These are phyloP conservation scores for Colletotrichum agaves DNA, from an alignment of 2,329 filamentous ascomycete species.

Conservation along the genomic window DNA sequence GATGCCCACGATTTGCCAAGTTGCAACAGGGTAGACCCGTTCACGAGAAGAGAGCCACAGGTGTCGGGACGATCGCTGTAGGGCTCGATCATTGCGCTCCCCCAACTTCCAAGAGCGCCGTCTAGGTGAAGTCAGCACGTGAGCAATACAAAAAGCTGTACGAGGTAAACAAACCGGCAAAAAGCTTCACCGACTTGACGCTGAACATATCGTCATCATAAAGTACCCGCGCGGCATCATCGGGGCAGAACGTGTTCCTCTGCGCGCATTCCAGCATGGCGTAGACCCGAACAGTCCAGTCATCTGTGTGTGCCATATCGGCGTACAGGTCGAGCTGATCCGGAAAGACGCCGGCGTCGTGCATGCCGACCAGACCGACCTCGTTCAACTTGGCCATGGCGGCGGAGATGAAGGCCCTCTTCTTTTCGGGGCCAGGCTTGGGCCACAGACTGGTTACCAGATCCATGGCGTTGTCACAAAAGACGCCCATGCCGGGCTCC, in stretches of 20 bases:
- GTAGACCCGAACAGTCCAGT: conserved; percentile 72
- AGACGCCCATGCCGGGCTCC: conserved; percentile 72
- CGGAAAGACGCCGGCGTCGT: conserved; percentile 72
- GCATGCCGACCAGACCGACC: conserved; percentile 74
- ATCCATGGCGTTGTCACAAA: conserved; percentile 80
- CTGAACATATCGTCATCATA: conserved; percentile 63
- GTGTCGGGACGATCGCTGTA: conserved; percentile 72
- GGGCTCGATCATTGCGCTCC: conserved; percentile 76
- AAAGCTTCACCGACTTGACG: conserved; percentile 74
- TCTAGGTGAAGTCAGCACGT: conserved; percentile 54
- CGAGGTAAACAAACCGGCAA: conserved; percentile 62
- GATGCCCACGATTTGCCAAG: conserved; percentile 68
- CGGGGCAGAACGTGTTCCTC: conserved; percentile 72
- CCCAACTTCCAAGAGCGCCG: conserved; percentile 77
- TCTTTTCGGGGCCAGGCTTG: conserved; percentile 62
- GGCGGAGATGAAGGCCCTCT: conserved; percentile 63
- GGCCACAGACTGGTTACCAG: conserved; percentile 68
- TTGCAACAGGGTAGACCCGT: conserved; percentile 65
- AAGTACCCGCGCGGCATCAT: conserved; percentile 56
- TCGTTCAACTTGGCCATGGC: conserved; percentile 72
- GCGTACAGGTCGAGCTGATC: conserved; percentile 65
- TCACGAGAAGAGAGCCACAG: conserved; percentile 73
- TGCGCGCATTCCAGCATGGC: conserved; percentile 75
- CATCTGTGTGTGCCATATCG: conserved; percentile 57
- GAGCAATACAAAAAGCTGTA: not conserved